Percentiles rank a stretch among this genome's conserved stretches.
These are phyloP conservation scores for Aureobasidium sp. DNA, from an alignment of 2,329 filamentous ascomycete species.

Conservation along the genomic window DNA sequence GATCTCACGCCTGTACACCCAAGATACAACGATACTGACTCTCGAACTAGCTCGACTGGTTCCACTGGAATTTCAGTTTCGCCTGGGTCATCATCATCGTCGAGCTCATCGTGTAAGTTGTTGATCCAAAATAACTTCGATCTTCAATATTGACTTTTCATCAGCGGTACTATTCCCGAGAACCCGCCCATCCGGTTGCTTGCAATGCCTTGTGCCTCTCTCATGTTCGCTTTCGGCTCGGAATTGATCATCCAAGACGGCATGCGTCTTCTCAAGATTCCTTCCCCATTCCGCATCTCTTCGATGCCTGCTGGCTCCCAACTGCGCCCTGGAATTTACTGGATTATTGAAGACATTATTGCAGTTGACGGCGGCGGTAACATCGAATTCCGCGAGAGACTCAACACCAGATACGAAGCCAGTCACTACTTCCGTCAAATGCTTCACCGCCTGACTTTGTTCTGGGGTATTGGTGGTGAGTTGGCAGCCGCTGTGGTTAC, in stretches of 20 bases:
- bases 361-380: constrained; percentile 46
- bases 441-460: constrained; percentile 43
- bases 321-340: constrained; percentile 46
- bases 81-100: constrained; percentile 50
- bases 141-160: constrained; percentile 15
- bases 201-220: constrained; percentile 43
- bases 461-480: constrained; percentile 42
- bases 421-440: constrained; percentile 45
- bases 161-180: constrained; percentile 36
- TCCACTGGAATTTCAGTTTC: constrained; percentile 48
- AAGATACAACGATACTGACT: neutral
- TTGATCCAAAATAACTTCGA: neutral
- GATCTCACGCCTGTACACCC: neutral
- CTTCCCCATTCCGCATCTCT: constrained; percentile 43
- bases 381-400: constrained; percentile 42
- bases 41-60: constrained; percentile 41
- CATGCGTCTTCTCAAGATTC: constrained; percentile 36
- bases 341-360: constrained; percentile 45
- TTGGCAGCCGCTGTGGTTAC: constrained; percentile 33
- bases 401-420: constrained; percentile 45
- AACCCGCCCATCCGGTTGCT: constrained; percentile 45
- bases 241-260: constrained; percentile 43
- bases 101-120: constrained; percentile 43
- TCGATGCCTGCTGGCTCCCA: constrained; percentile 43
- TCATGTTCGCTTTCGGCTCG: constrained; percentile 44